These are phyloP conservation scores for Fusarium globosum DNA, from an alignment of 2,329 filamentous ascomycete genomes.

Conservation along the genomic window DNA sequence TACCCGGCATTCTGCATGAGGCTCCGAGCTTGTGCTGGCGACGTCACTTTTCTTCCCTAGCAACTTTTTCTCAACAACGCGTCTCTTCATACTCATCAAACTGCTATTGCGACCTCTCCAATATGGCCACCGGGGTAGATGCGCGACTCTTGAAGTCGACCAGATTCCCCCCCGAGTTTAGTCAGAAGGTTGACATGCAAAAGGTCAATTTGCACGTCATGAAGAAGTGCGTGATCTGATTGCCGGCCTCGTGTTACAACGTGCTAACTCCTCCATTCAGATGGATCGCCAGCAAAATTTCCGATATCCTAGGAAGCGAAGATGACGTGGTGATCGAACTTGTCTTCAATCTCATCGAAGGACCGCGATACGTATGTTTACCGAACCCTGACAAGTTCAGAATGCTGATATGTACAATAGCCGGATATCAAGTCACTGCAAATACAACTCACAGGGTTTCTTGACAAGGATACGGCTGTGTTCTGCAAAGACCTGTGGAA, in stretches of 20 bases:
- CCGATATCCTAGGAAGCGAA: conserved; percentile 88
- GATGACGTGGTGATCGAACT: conserved; percentile 97
- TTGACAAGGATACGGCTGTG: conserved; percentile 87
- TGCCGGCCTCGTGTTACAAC: background rate
- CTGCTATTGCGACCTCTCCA: conserved; percentile 43
- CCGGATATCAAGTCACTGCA: conserved; percentile 96
- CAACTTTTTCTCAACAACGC: conserved; percentile 40
- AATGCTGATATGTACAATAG: conserved; percentile 59
- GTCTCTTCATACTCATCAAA: conserved; percentile 19
- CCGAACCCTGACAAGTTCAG: conserved; percentile 10
- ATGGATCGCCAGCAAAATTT: conserved; percentile 93
- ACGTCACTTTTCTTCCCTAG: conserved; percentile 47
- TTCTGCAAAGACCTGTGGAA: conserved; percentile 98
- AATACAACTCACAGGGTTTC: conserved; percentile 92
- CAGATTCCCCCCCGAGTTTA: conserved; percentile 94
- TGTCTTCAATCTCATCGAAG: conserved; percentile 76
- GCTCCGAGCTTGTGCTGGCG: conserved; percentile 29
- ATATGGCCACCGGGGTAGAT: conserved; percentile 86
- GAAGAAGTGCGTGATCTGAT: conserved; percentile 78
- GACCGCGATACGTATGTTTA: conserved; percentile 75
- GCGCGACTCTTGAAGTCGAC: conserved; percentile 90
- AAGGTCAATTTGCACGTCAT: conserved; percentile 98
- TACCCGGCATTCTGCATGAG: background rate
- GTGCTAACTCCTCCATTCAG: conserved; percentile 58
- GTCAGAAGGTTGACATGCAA: conserved; percentile 93